phyloP scores from a whole-genome alignment of 441 rosid genomes.

The Erysimum cheiri region DNA sequence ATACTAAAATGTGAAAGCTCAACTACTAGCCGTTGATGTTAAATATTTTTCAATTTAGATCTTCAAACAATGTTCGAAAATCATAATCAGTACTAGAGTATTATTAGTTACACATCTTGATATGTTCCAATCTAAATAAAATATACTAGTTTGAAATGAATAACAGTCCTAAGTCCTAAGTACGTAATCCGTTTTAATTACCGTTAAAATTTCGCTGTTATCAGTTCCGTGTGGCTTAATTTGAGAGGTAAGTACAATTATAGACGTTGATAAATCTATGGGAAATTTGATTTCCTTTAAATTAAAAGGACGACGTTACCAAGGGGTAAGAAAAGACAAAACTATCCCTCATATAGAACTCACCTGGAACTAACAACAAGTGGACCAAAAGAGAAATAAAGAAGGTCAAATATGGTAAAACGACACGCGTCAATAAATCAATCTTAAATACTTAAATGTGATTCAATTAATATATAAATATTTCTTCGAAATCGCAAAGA shows the following conservation, averaged over 20 bases:
- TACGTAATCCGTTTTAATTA: background rate
- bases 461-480: background rate
- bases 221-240: conserved; percentile 40
- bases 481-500: conserved; percentile 11
- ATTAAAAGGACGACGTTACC: conserved; percentile 19
- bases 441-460: background rate
- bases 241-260: background rate
- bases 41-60: background rate
- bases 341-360: background rate
- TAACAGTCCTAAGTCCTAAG: background rate
- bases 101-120: background rate
- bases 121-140: background rate
- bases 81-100: background rate
- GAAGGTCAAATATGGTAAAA: conserved; percentile 42
- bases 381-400: conserved; percentile 1
- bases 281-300: background rate
- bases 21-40: background rate
- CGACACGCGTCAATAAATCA: conserved; percentile 35
- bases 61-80: background rate
- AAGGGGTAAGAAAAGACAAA: background rate
- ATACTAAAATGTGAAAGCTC: background rate
- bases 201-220: conserved; percentile 19
- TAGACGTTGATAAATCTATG: background rate
- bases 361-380: background rate
- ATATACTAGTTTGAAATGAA: background rate